These are phyloP conservation scores for Penicillium canariense DNA, from an alignment of 495 filamentous ascomycete species.

Conservation along the genomic window DNA sequence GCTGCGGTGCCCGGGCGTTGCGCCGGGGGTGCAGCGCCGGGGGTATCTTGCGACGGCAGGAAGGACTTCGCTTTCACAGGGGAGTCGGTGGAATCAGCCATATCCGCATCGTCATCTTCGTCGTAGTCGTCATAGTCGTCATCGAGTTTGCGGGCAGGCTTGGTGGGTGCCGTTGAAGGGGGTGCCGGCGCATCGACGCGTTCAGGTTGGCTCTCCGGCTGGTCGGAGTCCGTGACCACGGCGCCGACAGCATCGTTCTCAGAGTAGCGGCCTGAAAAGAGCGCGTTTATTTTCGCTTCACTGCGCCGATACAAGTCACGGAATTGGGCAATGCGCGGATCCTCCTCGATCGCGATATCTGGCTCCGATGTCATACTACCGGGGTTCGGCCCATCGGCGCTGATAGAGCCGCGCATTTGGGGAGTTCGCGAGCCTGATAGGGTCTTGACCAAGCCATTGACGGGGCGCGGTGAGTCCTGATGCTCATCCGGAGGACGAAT, in stretches of 20 bases:
- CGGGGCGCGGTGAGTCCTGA: conserved; percentile 41
- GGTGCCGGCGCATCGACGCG: conserved; percentile 42
- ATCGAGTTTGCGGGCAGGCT: conserved; percentile 68
- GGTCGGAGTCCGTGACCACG: conserved; percentile 30
- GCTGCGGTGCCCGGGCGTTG: conserved; percentile 31
- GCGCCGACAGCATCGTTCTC: conserved; percentile 28
- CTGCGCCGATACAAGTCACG: conserved; percentile 56
- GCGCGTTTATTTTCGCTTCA: conserved; percentile 57
- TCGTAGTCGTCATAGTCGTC: conserved; percentile 82
- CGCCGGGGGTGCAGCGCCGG: conserved; percentile 26
- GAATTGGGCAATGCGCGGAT: conserved; percentile 60
- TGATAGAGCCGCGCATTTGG: conserved; percentile 48
- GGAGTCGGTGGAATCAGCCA: conserved; percentile 50
- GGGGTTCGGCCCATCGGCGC: conserved; percentile 46
- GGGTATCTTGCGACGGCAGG: conserved; percentile 38
- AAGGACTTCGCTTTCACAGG: conserved; percentile 60
- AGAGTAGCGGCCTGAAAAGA: conserved; percentile 54
- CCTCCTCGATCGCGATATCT: conserved; percentile 58
- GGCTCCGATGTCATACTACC: conserved; percentile 49
- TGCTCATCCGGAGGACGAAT: conserved; percentile 47
- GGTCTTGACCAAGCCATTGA: conserved; percentile 48
- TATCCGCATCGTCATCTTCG: conserved; percentile 77
- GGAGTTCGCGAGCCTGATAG: conserved; percentile 49
- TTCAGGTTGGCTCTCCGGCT: conserved; percentile 29
- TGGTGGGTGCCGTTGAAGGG: conserved; percentile 49